phyloP scores from a whole-genome alignment of 148 eudicot genomes.

The Vaccinium corymbosum region DNA sequence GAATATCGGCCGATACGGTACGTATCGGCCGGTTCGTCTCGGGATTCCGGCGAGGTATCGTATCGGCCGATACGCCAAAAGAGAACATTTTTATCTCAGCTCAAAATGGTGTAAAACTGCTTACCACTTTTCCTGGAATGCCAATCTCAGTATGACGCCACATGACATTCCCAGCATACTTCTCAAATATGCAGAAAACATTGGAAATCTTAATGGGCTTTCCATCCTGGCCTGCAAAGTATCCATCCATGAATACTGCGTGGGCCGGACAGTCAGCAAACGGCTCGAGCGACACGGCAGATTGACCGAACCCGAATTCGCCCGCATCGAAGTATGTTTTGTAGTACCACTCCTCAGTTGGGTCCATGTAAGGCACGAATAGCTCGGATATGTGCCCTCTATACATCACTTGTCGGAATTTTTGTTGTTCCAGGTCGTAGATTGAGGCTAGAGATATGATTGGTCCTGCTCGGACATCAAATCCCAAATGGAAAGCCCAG shows the following conservation, averaged over 20 bases:
- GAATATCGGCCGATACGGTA: too few relatives aligned
- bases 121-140: slow-evolving; percentile 1
- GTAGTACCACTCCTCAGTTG: slow-evolving; percentile 14
- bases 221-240: background rate
- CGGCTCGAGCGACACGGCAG: background rate
- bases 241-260: slow-evolving; percentile 14
- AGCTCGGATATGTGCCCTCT: slow-evolving; percentile 8
- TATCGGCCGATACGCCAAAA: too few relatives aligned
- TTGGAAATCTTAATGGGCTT: background rate
- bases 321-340: background rate
- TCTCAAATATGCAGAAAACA: slow-evolving; percentile 10
- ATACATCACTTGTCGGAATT: background rate
- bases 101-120: background rate
- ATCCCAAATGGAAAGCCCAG: slow-evolving; percentile 9
- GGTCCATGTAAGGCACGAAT: slow-evolving; percentile 13
- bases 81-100: too few relatives aligned
- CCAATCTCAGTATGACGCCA: background rate
- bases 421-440: background rate
- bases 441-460: slow-evolving; percentile 17
- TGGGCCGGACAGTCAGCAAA: background rate
- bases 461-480: background rate
- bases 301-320: slow-evolving; percentile 10
- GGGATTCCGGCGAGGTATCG: too few relatives aligned
- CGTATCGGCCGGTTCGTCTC: too few relatives aligned
- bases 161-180: background rate